These are phyloP conservation scores for Lentinula guzmanii DNA, from an alignment of 768 basidiomycete species.

Conservation along the genomic window DNA sequence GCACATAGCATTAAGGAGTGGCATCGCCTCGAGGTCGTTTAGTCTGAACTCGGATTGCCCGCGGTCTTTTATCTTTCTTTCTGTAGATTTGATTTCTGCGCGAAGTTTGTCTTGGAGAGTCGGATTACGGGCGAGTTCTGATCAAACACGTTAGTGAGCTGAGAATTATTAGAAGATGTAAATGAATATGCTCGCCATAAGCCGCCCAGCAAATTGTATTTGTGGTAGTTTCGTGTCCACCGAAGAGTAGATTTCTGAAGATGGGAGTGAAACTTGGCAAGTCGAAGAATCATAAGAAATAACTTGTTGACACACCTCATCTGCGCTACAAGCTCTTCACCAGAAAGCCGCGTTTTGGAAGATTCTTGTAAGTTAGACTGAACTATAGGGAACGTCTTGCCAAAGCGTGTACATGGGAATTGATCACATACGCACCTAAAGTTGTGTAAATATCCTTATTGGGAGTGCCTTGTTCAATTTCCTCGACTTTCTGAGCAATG, in stretches of 20 bases:
- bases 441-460: constrained; percentile 27
- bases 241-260: neutral
- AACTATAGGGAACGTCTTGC: constrained; percentile 1
- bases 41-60: constrained; percentile 28
- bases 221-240: neutral
- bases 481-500: neutral
- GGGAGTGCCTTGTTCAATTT: constrained; percentile 1
- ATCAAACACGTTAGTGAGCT: neutral
- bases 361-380: constrained; percentile 12
- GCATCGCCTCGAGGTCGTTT: constrained; percentile 45
- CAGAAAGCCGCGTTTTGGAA: constrained; percentile 7
- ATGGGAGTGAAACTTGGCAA: neutral
- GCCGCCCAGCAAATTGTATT: neutral
- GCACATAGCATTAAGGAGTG: constrained; percentile 37
- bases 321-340: constrained; percentile 22
- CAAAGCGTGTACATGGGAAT: neutral
- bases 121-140: neutral
- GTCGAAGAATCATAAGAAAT: too few relatives aligned
- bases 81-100: neutral
- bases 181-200: neutral
- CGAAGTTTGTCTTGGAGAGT: neutral
- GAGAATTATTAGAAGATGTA: neutral
- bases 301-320: constrained; percentile 10
- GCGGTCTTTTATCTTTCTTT: neutral
- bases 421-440: constrained; percentile 17